Evolutionary conservation across 2,329 filamentous ascomycete species (phyloP), one percentile per base, ranked within the genome.

Genomic region (Exophiala xenobiotica): DNA sequence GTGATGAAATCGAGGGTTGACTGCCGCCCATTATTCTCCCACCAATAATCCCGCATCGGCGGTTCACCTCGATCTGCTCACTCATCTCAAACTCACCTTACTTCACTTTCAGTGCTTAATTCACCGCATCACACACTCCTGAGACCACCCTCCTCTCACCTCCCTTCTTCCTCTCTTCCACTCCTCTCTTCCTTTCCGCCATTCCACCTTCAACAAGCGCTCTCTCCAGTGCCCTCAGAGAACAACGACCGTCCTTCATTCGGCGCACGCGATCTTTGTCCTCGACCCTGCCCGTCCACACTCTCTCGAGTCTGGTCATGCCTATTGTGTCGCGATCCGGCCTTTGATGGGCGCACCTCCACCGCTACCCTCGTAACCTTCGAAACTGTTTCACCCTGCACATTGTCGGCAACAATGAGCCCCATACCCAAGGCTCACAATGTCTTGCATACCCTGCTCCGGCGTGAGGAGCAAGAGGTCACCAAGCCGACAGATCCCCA

Each of bases 401-500:
- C 6, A 9, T 6, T 20, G 29, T 20, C 29, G 22, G 38, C 33
- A 33, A 60, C 35, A 37, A 60, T 60, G 57, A 60, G 57, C 48
- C 57, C 57, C 2, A 33, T 60, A 14, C 55, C 52, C 4, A 31
- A 9, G 16, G 23, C 53, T 33, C 41, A 51, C 37, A 26, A 60
- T 60, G 57, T 39, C 23, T 33, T 60, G n/a, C 54, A 54, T 31
- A 46, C 50, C 22, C 38, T 51, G 20, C 18, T 50, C 5, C 42
- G 53, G 27, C 51, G 55, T n/a, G 51, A 53, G n/a, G 38, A 40
- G 3, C 38, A 40, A 14, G 46, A 53, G 39, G 43, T 53, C 16
- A 45, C 47, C 16, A 60, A 58, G 33, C 60, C 61, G 1, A 60
- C 55, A 18, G 60, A 63, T 49, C 59, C 60, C 3, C 61, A 65